Percentiles rank a stretch among this genome's conserved stretches.
phyloP scores from a whole-genome alignment of 2,329 filamentous ascomycete species.

The Mycogone perniciosa region DNA sequence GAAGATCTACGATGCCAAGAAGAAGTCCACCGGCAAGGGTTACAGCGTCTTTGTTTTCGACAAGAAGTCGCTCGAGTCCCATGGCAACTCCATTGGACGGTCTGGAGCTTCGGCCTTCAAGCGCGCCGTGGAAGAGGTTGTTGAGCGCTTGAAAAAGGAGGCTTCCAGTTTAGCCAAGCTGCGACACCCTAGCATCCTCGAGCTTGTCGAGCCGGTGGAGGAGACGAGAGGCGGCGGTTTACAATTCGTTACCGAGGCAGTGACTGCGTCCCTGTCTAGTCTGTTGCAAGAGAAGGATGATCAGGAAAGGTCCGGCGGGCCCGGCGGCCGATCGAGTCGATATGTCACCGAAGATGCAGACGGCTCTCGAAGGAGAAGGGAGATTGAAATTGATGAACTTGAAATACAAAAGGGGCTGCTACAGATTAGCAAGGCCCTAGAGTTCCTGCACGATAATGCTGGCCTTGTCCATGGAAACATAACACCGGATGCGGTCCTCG shows the following conservation, averaged over 20 bases:
- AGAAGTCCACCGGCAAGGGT: conserved; percentile 84
- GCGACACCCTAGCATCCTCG: conserved; percentile 84
- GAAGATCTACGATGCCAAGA: conserved; percentile 97
- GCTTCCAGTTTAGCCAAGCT: conserved; percentile 82
- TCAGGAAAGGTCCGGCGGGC: conserved; percentile 64
- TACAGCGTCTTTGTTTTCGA: conserved; percentile 96
- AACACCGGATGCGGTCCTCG: conserved; percentile 85
- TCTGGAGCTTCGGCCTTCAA: conserved; percentile 60
- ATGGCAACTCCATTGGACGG: conserved; percentile 33
- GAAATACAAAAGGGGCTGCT: conserved; percentile 95
- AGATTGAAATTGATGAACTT: conserved; percentile 90
- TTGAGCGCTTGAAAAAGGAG: conserved; percentile 87
- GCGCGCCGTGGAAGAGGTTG: conserved; percentile 77
- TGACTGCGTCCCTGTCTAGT: conserved; percentile 80
- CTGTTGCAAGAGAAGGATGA: conserved; percentile 84
- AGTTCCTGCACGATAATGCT: conserved; percentile 93
- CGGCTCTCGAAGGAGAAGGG: conserved; percentile 64
- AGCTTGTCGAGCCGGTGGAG: conserved; percentile 90
- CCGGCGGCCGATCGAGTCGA: conserved; percentile 65
- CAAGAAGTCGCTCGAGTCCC: conserved; percentile 70
- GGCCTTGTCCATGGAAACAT: conserved; percentile 90
- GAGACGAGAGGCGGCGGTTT: conserved; percentile 86
- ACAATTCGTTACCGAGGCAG: conserved; percentile 90
- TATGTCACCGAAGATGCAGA: conserved; percentile 76
- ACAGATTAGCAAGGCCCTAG: conserved; percentile 87